Evolutionary conservation across 495 filamentous ascomycete genomes (phyloP).

Genomic region (Penicillium macrosclerotiorum): DNA sequence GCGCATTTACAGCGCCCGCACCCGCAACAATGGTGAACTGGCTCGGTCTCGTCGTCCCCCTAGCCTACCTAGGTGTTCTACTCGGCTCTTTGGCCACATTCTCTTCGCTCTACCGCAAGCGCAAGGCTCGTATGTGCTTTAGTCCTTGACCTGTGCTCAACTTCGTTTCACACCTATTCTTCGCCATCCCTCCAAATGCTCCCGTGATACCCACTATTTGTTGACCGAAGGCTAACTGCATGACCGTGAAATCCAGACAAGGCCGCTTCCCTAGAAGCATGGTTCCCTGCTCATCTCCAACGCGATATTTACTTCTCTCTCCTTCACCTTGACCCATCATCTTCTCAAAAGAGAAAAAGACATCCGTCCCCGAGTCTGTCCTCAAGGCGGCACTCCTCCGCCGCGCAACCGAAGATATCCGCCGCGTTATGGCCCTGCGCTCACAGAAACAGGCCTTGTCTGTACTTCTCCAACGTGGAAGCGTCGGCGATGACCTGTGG

Average conservation of each 20-base stretch:
- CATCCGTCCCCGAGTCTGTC: conserved; percentile 76
- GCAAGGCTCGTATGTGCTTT: conserved; percentile 74
- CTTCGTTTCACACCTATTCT: neutral
- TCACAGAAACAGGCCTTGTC: conserved; percentile 81
- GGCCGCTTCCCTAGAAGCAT: conserved; percentile 78
- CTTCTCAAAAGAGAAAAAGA: conserved; percentile 62
- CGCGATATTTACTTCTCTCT: conserved; percentile 93
- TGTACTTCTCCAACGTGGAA: conserved; percentile 79
- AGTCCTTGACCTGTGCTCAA: neutral
- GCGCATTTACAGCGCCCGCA: conserved; percentile 9
- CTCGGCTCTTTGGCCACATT: conserved; percentile 87
- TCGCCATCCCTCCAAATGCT: no score
- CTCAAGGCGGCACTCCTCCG: conserved; percentile 87
- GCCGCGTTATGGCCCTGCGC: conserved; percentile 80
- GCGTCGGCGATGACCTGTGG: conserved; percentile 95
- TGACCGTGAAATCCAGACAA: conserved; percentile 61
- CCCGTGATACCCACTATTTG: no score
- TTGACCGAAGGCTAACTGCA: no score
- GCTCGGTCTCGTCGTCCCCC: conserved; percentile 73
- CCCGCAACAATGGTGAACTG: conserved; percentile 59
- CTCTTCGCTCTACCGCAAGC: conserved; percentile 86
- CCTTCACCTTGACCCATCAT: conserved; percentile 79
- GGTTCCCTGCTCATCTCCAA: conserved; percentile 87
- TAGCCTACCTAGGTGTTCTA: conserved; percentile 85
- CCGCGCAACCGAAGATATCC: conserved; percentile 87